A percentile compares a stretch with the other conserved stretches of the same genome.
Conservation (phyloP, 2,329 filamentous ascomycete species). For the Trichophyton schoenleinii region DNA sequence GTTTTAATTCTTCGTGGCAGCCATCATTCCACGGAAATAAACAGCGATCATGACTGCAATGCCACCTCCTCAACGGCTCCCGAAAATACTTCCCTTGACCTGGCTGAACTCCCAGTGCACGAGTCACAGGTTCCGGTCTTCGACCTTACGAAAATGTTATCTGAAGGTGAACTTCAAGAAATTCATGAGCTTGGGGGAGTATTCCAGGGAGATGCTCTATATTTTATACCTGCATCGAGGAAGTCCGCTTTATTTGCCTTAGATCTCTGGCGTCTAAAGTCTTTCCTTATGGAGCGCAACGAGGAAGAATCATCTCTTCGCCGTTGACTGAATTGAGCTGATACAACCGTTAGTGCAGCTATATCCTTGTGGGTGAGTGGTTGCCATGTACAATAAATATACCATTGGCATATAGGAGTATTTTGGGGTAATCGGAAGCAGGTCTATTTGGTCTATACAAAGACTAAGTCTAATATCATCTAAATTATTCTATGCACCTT, state of each 20-base stretch:
- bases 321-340: background rate
- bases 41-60: background rate
- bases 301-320: background rate
- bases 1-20: background rate
- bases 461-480: background rate
- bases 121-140: constrained; percentile 26
- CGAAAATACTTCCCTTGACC: constrained; percentile 15
- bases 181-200: constrained; percentile 19
- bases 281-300: constrained; percentile 12
- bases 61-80: background rate
- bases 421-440: background rate
- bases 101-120: constrained; percentile 20
- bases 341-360: background rate
- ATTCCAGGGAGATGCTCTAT: constrained; percentile 23
- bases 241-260: constrained; percentile 23
- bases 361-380: background rate
- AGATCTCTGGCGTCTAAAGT: constrained; percentile 30
- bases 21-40: background rate
- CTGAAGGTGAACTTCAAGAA: constrained; percentile 19
- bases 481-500: constrained; percentile 6
- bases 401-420: background rate
- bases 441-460: background rate
- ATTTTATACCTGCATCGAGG: constrained; percentile 23
- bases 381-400: background rate
- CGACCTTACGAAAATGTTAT: constrained; percentile 24